phyloP scores from a whole-genome alignment of 352 stramenopile genomes.

The Phytophthora cactorum region DNA sequence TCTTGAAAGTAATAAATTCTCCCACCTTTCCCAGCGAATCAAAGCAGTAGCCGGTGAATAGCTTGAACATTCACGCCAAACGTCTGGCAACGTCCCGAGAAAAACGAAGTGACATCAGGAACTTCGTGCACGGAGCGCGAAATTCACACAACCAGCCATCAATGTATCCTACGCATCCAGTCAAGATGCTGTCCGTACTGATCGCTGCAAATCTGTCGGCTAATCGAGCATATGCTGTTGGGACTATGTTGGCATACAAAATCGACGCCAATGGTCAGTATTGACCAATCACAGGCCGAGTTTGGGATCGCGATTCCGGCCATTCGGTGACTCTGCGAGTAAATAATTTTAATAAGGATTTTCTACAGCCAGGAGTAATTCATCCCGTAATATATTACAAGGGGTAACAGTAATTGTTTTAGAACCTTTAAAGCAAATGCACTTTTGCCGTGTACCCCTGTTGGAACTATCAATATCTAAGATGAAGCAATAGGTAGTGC shows the following conservation, averaged over 20 bases:
- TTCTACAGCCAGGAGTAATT: too few species aligned
- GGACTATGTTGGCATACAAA: neutral
- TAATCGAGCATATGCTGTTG: neutral
- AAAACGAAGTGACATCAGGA: slow-evolving; percentile 13
- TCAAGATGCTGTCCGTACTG: slow-evolving; percentile 14
- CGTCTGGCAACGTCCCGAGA: slow-evolving; percentile 14
- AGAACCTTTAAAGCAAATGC: too few species aligned
- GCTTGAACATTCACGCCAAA: slow-evolving; percentile 15
- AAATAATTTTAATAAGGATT: too few species aligned
- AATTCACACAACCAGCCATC: slow-evolving; percentile 18
- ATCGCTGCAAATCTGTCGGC: slow-evolving; percentile 1
- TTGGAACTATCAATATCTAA: too few species aligned
- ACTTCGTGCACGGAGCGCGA: slow-evolving; percentile 7
- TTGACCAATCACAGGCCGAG: too few species aligned
- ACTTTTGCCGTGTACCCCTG: too few species aligned
- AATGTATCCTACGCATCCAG: slow-evolving; percentile 13
- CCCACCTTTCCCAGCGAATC: slow-evolving; percentile 12
- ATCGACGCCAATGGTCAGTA: too few species aligned
- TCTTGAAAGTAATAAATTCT: slow-evolving; percentile 11
- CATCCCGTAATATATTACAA: too few species aligned
- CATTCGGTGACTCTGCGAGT: too few species aligned
- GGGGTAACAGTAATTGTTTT: too few species aligned
- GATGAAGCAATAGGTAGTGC: too few species aligned
- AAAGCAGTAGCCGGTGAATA: slow-evolving; percentile 23
- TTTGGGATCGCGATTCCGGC: too few species aligned